phyloP scores from a whole-genome alignment of 169 alveolate genomes.

The Prorocentrum cordatum region DNA sequence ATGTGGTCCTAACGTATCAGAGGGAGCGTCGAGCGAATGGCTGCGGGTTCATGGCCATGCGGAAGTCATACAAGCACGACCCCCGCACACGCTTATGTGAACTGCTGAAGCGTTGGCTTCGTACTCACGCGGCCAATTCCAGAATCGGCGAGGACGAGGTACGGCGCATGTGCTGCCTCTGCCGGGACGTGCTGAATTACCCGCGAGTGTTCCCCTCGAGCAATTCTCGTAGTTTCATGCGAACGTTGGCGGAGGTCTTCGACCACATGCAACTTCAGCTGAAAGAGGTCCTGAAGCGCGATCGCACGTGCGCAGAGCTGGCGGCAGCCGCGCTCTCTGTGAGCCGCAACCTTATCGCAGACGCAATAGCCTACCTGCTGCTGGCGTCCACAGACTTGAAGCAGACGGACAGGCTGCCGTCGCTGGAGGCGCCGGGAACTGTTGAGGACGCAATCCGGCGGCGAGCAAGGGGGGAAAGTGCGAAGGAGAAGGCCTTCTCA shows the following conservation, averaged over 20 bases:
- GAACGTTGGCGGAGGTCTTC: constrained; percentile 14
- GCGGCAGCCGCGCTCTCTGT: background rate
- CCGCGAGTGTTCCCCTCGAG: constrained; percentile 30
- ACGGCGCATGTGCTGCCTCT: constrained; percentile 23
- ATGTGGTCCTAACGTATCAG: no score
- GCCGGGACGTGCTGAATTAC: constrained; percentile 35
- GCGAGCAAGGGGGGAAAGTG: no score
- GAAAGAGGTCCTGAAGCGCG: constrained; percentile 29
- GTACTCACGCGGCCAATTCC: constrained; percentile 26
- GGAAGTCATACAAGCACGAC: no score
- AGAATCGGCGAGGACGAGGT: constrained; percentile 29
- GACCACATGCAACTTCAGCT: constrained; percentile 39
- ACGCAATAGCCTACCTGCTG: constrained; percentile 43
- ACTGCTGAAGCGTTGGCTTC: constrained; percentile 61
- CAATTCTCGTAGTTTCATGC: background rate
- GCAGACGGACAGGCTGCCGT: no score
- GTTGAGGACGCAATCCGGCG: no score
- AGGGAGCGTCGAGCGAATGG: no score
- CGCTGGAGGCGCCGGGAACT: no score
- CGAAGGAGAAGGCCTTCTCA: no score
- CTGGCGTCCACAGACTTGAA: constrained; percentile 37
- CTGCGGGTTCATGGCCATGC: no score
- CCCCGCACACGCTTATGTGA: constrained; percentile 45
- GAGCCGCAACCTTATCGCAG: constrained; percentile 41
- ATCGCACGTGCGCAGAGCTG: constrained; percentile 49